These are phyloP conservation scores for Colletotrichum tabaci DNA, from an alignment of 2,329 filamentous ascomycete genomes.

Conservation along the genomic window DNA sequence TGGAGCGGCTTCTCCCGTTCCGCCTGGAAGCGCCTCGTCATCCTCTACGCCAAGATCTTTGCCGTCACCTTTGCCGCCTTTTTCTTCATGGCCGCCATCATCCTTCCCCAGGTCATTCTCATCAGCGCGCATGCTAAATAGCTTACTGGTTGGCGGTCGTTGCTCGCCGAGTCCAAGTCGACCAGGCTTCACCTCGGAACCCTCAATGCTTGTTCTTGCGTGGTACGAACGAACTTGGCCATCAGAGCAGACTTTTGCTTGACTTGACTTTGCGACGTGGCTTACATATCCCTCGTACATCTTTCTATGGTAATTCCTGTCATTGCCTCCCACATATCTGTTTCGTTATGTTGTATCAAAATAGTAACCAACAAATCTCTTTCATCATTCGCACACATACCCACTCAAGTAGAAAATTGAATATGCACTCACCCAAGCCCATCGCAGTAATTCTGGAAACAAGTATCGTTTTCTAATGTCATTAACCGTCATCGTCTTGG, in stretches of 20 bases:
- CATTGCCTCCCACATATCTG: not conserved
- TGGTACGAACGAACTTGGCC: too few species aligned
- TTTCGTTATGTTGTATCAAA: not conserved
- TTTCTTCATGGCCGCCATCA: constrained; percentile 62
- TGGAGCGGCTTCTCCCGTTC: constrained; percentile 84
- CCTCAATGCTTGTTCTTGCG: not conserved
- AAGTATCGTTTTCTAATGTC: constrained; percentile 29
- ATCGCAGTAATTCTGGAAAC: not conserved
- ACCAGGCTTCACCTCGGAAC: not conserved
- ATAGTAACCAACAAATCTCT: not conserved
- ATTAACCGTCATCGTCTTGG: constrained; percentile 41
- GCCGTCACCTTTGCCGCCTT: constrained; percentile 65
- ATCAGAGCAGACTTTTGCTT: too few species aligned
- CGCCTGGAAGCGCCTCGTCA: constrained; percentile 80
- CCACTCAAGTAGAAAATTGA: not conserved
- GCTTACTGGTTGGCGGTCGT: not conserved
- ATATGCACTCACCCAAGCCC: not conserved
- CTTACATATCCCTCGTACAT: not conserved
- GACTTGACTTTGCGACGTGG: not conserved
- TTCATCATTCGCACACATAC: not conserved
- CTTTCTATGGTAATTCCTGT: not conserved
- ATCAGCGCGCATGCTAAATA: constrained; percentile 48
- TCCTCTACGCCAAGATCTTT: constrained; percentile 82
- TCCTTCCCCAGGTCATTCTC: constrained; percentile 68
- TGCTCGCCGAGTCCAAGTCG: not conserved